Evolutionary conservation across 306 rosid genomes (phyloP), one percentile per base, ranked within the genome.

Genomic region (Casuarina equisetifolia): DNA sequence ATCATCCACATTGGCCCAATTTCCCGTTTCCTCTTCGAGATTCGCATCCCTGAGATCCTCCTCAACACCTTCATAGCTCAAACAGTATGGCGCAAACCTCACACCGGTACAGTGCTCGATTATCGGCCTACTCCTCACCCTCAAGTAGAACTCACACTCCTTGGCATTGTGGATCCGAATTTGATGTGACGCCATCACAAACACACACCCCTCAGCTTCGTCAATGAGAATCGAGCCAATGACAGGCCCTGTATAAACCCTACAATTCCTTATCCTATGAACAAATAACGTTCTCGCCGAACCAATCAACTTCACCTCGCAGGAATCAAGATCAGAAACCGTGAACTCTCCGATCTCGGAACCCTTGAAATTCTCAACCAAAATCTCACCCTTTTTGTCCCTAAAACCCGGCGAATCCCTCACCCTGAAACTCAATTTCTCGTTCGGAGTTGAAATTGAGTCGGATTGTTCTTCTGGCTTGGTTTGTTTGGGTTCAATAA

Each of bases 41-140:
- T 64, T 82, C 2, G 97, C 86, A 44, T 77, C 75, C 45, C 67
- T 80, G 36, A 95, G 97, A 89, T 95, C 96, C 52, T 84, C 89
- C 45, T 86, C 88, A 51, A 92, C 87, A 70, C 90, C 93, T 72
- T 72, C 42, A 42, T 95, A 95, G 15, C 84, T 83, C 92, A 92
- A 87, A 87, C 88, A 85, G 53, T 88, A 92, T 0, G 97, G 97
- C 6, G 92, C 94, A 25, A 94, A 92, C 83, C 97, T 84, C 59
- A 94, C 89, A 1, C 86, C 77, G 17, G 48, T 54, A 68, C 85
- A 72, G 76, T 91, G 91, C 86, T 93, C 94, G 16, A 95, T 91
- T 71, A 95, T 95, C 0, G 98, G 98, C 75, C 97, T 62, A 79
- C 97, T 95, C 83, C 97, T 89, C 74, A 95, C 98, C 78, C 96